Conservation (phyloP, 495 filamentous ascomycete species). For the Xylaria castorea region DNA sequence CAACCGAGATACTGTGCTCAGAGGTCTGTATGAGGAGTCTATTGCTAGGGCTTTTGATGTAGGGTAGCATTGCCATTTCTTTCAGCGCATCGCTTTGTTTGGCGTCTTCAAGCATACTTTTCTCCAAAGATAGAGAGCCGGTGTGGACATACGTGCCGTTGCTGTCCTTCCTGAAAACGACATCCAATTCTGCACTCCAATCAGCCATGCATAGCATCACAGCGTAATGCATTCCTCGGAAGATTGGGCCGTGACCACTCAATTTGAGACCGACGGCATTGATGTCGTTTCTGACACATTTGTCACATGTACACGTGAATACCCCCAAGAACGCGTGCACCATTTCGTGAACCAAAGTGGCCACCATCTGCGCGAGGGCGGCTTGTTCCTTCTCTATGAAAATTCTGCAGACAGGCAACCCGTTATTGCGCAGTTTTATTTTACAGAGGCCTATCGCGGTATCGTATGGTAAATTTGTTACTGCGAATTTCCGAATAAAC, state of each 20-base stretch:
- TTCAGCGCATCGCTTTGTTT: neutral
- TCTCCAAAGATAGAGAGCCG: neutral
- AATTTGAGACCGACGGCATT: neutral
- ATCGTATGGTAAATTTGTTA: neutral
- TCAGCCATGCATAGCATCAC: neutral
- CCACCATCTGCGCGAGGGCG: no score
- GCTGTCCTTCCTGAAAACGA: neutral
- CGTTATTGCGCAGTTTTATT: no score
- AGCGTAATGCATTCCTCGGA: neutral
- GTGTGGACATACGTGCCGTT: neutral
- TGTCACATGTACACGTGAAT: neutral
- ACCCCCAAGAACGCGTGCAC: neutral
- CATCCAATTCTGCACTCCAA: neutral
- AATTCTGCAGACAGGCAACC: neutral
- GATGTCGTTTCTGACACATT: neutral
- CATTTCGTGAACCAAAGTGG: slow-evolving; percentile 13
- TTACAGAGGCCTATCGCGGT: no score
- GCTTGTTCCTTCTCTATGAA: neutral
- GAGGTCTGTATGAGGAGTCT: neutral
- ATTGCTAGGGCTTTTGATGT: neutral
- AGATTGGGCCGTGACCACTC: neutral
- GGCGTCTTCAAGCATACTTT: neutral
- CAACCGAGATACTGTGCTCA: neutral
- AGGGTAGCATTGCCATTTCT: neutral
- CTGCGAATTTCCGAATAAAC: neutral